Evolutionary conservation across 257 asterid genomes (phyloP).

Genomic region (Sherardia arvensis): DNA sequence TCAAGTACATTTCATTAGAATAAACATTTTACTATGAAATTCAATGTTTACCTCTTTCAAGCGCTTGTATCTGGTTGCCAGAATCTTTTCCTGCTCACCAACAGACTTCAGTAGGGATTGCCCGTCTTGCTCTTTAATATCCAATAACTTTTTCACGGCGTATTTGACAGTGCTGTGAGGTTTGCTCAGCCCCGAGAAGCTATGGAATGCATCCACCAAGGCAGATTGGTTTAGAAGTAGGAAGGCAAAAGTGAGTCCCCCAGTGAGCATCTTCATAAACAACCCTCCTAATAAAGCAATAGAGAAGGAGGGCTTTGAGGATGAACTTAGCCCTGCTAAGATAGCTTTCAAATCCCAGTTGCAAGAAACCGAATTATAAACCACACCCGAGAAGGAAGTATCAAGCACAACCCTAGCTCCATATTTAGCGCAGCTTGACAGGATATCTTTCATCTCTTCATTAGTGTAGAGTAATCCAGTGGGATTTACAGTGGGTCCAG

Average conservation of each 20-base stretch:
- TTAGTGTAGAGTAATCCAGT: conserved; percentile 77
- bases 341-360: conserved; percentile 71
- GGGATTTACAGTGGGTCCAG: conserved; percentile 84
- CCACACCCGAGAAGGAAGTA: conserved; percentile 87
- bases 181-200: conserved; percentile 71
- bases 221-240: conserved; percentile 59
- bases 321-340: conserved; percentile 44
- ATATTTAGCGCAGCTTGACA: conserved; percentile 55
- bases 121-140: conserved; percentile 46
- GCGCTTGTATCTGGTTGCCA: conserved; percentile 56
- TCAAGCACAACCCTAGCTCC: conserved; percentile 79
- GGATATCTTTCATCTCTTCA: conserved; percentile 55
- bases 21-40: background rate
- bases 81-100: conserved; percentile 47
- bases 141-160: conserved; percentile 72
- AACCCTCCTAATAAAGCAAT: conserved; percentile 73
- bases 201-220: conserved; percentile 60
- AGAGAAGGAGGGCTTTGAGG: conserved; percentile 44
- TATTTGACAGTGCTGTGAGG: conserved; percentile 83
- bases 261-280: conserved; percentile 74
- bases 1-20: background rate
- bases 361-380: conserved; percentile 39
- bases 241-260: conserved; percentile 78
- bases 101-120: conserved; percentile 42
- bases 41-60: conserved; percentile 61